Evolutionary conservation across 1,139 yeast genomes (phyloP).

Genomic region (Pichia norvegensis): DNA sequence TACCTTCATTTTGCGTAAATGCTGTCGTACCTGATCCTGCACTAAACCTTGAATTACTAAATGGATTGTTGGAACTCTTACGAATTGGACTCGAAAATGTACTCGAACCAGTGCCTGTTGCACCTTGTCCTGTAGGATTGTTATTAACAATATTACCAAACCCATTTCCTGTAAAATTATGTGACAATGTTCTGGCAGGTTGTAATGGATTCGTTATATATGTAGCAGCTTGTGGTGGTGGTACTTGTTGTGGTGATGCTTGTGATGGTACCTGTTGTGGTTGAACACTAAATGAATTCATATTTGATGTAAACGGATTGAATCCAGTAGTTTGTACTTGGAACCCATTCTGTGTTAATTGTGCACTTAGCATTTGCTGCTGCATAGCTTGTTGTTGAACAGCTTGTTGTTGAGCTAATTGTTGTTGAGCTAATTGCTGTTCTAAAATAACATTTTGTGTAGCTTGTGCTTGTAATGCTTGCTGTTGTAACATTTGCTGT

Average conservation of each 20-base stretch:
- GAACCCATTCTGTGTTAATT: slow-evolving; percentile 4
- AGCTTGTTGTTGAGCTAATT: not conserved
- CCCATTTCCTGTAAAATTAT: slow-evolving; percentile 14
- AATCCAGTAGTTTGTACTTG: slow-evolving; percentile 23
- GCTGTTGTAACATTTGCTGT: slow-evolving; percentile 8
- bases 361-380: slow-evolving; percentile 5
- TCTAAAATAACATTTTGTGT: slow-evolving; percentile 1
- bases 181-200: slow-evolving; percentile 13
- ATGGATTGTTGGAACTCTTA: slow-evolving; percentile 21
- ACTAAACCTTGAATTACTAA: slow-evolving; percentile 23
- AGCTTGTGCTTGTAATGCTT: slow-evolving; percentile 11
- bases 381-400: not conserved
- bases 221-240: not conserved
- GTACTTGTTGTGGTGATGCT: not conserved
- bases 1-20: slow-evolving; percentile 14
- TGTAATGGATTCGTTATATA: slow-evolving; percentile 6
- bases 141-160: slow-evolving; percentile 8
- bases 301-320: slow-evolving; percentile 22
- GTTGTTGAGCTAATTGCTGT: slow-evolving; percentile 13
- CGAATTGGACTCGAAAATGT: slow-evolving; percentile 4
- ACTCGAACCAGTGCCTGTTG: not conserved
- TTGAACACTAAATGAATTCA: slow-evolving; percentile 15
- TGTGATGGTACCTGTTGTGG: not conserved
- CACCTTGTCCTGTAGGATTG: not conserved
- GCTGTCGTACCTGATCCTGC: slow-evolving; percentile 20